Evolutionary conservation across 768 basidiomycete genomes (phyloP), one percentile per base, ranked within the genome.

Genomic region (Mycena floridula): DNA sequence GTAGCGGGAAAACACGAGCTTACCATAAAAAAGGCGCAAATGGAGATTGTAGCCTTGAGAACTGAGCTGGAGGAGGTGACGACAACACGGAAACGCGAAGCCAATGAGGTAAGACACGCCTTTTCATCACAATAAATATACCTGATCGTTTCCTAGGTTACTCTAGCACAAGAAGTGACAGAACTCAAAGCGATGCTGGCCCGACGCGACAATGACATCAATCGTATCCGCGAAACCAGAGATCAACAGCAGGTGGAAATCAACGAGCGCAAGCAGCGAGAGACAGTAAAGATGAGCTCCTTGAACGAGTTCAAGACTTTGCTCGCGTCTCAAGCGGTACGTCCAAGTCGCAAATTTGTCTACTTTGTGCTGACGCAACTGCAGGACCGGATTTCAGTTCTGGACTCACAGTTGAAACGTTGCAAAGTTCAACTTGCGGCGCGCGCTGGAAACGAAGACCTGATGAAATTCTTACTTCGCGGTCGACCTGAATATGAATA

Each of bases 341-440:
- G 67, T 22, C 25, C 22, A 12, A 22, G 16, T 27, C 18, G 8
- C 38, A 16, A 18, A 42, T 47, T 16, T 38, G 41, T 15, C 43
- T 48, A 28, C 49, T 48, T 43, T 46, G 54, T 11, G 52, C 43
- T 18, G 27, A 20, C 37, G 43, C 41, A 11, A 45, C 44, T 37
- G 43, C 40, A 91, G 80, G 87, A 86, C 48, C 84, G 92, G 28
- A 81, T 97, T 36, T 58, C 59, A 11, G 76, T 79, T 23, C 59
- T 95, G 21, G 68, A 79, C 49, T 84, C 84, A 2, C 91, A 97
- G 59, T 66, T 86, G 9, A 72, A 67, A 32, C 74, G 92, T 20
- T 69, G 85, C 50, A 89, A 85, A 60, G 73, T 84, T 13, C 76
- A 77, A 24, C 66, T 94, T n/a, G 91, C 88, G 16, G 89, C 89